Conservation (phyloP, 78 protist species). For the Planoprotostelium fungivorum region DNA sequence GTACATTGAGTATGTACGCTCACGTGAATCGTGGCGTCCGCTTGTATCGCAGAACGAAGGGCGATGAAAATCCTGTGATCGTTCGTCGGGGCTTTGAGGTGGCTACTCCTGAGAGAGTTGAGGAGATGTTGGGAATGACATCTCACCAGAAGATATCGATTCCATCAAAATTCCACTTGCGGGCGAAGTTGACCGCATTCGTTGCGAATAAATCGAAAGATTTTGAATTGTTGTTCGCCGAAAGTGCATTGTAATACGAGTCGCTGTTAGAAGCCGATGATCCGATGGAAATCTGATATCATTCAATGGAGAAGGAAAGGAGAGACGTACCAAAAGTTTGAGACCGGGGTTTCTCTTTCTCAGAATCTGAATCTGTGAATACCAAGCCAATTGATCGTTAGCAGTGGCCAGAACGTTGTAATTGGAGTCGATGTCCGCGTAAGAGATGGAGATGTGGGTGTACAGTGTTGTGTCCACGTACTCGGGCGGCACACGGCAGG, state of each 20-base stretch:
- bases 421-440: neutral
- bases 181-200: neutral
- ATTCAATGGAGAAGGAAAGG: too few relatives aligned
- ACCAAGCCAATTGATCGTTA: neutral
- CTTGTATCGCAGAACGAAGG: too few relatives aligned
- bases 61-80: neutral
- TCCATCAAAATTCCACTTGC: neutral
- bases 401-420: neutral
- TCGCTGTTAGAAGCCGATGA: neutral
- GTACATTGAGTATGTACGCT: too few relatives aligned
- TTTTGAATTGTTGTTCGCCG: neutral
- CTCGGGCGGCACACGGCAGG: neutral
- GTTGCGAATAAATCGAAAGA: neutral
- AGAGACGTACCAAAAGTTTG: neutral
- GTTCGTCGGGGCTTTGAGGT: neutral
- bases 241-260: neutral
- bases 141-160: neutral
- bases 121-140: neutral
- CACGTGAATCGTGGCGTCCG: too few relatives aligned
- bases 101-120: neutral
- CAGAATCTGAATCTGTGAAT: neutral
- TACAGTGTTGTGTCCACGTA: neutral
- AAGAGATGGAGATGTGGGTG: neutral
- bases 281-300: neutral
- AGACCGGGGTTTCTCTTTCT: neutral